Evolutionary conservation across 73 alveolate species (phyloP).

Genomic region (Blepharisma stoltei): DNA sequence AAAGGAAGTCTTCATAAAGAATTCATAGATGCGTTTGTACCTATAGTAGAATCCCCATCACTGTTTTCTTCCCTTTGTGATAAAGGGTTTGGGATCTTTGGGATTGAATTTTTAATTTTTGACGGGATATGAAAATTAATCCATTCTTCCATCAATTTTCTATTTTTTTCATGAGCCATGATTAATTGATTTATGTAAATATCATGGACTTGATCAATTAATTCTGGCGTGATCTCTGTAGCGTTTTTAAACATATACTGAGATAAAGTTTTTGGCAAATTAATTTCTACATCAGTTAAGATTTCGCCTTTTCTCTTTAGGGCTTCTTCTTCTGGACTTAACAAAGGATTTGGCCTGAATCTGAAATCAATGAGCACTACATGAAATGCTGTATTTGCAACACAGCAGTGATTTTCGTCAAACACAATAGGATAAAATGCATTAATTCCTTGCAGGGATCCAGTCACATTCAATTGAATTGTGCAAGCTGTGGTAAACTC

Average conservation of each 20-base stretch:
- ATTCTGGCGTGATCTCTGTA: slow-evolving; percentile 20
- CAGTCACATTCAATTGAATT: slow-evolving; percentile 1
- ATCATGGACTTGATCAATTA: slow-evolving; percentile 9
- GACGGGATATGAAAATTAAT: not conserved
- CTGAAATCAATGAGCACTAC: slow-evolving; percentile 36
- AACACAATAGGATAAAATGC: slow-evolving; percentile 44
- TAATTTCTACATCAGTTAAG: not conserved
- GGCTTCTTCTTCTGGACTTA: not conserved
- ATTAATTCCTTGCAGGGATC: slow-evolving; percentile 33
- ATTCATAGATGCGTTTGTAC: not conserved
- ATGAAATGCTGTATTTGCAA: slow-evolving; percentile 37
- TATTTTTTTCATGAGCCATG: not conserved
- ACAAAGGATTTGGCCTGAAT: slow-evolving; percentile 30
- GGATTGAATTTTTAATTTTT: not conserved
- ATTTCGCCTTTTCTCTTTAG: not conserved
- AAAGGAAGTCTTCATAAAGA: not conserved
- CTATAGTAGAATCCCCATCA: not conserved
- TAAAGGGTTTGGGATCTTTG: not conserved
- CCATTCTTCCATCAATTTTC: not conserved
- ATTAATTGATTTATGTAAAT: not conserved
- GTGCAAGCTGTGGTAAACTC: slow-evolving; percentile 29
- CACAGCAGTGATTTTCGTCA: slow-evolving; percentile 48
- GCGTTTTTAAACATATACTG: not conserved
- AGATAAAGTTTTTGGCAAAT: slow-evolving; percentile 9
- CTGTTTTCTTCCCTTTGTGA: not conserved